Conservation (phyloP, 495 filamentous ascomycete genomes). For the Penicillium robsamsonii region DNA sequence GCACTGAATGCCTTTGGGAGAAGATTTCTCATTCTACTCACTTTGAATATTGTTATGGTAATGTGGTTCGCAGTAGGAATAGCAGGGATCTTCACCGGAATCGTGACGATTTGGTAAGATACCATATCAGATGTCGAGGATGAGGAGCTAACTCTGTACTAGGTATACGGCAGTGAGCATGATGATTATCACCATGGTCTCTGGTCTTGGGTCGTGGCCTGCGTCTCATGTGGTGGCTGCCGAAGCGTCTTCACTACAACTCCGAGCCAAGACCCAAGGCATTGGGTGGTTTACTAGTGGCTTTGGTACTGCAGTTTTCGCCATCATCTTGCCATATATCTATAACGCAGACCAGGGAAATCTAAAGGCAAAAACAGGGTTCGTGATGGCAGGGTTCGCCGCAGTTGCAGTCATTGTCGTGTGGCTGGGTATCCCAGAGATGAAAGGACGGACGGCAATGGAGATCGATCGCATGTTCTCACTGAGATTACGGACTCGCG, state of each 20-base stretch:
- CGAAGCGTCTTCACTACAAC: constrained; percentile 33
- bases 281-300: constrained; percentile 35
- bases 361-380: constrained; percentile 33
- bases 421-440: constrained; percentile 35
- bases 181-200: constrained; percentile 27
- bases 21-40: constrained; percentile 20
- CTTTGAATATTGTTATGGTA: constrained; percentile 18
- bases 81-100: constrained; percentile 29
- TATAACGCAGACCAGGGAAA: constrained; percentile 35
- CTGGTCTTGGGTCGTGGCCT: constrained; percentile 35
- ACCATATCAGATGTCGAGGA: too few species aligned
- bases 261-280: constrained; percentile 36
- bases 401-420: constrained; percentile 17
- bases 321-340: constrained; percentile 34
- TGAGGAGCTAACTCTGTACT: neutral
- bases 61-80: constrained; percentile 37
- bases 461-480: constrained; percentile 42
- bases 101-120: constrained; percentile 32
- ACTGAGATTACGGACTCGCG: constrained; percentile 16
- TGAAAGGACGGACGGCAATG: constrained; percentile 31
- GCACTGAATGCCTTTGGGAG: constrained; percentile 30
- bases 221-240: constrained; percentile 35
- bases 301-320: constrained; percentile 26
- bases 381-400: constrained; percentile 32
- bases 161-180: constrained; percentile 35